These are phyloP conservation scores for Aspergillus novoparasiticus DNA, from an alignment of 2,329 filamentous ascomycete species.

Conservation along the genomic window DNA sequence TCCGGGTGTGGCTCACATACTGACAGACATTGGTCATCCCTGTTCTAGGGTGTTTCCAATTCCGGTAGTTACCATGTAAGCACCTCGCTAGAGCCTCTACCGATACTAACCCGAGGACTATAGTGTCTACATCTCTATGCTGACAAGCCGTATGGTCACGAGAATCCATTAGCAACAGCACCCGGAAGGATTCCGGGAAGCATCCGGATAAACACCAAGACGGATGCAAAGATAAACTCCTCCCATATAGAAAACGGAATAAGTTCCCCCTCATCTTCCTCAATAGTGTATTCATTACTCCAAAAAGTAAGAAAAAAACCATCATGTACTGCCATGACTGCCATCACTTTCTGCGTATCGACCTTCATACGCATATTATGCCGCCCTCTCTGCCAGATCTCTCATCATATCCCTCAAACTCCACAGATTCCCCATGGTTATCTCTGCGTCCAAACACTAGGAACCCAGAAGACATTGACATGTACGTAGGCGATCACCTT, in stretches of 20 bases:
- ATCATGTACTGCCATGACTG: slow-evolving; percentile 10
- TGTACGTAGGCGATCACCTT: slow-evolving; percentile 19
- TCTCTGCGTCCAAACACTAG: slow-evolving; percentile 13
- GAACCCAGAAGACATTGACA: slow-evolving; percentile 12
- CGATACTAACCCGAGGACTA: background rate
- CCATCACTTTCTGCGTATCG: slow-evolving; percentile 17
- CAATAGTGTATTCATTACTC: background rate
- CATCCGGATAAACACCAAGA: background rate
- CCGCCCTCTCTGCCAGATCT: slow-evolving; percentile 20
- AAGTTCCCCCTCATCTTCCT: background rate
- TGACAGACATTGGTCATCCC: background rate
- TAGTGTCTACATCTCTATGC: background rate
- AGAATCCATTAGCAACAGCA: background rate
- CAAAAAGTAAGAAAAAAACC: background rate
- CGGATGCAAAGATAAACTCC: background rate
- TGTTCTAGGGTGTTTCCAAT: too few relatives aligned
- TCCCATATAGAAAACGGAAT: background rate
- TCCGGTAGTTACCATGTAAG: background rate
- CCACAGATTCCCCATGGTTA: slow-evolving; percentile 15
- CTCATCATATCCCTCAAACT: slow-evolving; percentile 9
- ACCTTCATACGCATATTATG: slow-evolving; percentile 26
- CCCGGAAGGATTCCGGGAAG: background rate
- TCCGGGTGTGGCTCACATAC: background rate
- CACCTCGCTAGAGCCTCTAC: background rate
- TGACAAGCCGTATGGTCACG: background rate